These are phyloP conservation scores for Penicillium pancosmium DNA, from an alignment of 495 filamentous ascomycete species.

Conservation along the genomic window DNA sequence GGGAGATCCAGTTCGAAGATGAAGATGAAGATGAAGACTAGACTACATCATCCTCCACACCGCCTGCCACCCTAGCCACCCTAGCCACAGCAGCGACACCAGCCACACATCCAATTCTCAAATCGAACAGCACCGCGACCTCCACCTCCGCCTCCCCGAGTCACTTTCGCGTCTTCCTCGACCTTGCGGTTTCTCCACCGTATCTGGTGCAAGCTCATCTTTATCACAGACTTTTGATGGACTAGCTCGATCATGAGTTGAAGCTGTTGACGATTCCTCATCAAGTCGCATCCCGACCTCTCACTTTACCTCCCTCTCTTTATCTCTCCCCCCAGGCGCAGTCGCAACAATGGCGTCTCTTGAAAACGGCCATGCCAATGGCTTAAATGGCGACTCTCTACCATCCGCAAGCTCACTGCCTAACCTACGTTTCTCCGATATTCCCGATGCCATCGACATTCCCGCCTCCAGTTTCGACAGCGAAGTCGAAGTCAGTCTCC, in stretches of 20 bases:
- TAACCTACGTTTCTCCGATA: constrained; percentile 77
- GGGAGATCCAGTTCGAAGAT: too few relatives aligned
- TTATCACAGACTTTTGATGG: constrained; percentile 11
- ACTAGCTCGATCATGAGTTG: constrained; percentile 41
- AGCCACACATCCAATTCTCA: constrained; percentile 31
- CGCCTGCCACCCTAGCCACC: too few relatives aligned
- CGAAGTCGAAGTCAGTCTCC: constrained; percentile 90
- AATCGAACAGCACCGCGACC: constrained; percentile 11
- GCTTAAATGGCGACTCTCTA: constrained; percentile 38
- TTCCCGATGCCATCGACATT: constrained; percentile 86
- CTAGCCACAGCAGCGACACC: background rate
- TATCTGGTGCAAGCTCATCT: background rate
- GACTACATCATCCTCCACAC: too few relatives aligned
- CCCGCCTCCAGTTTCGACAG: constrained; percentile 79
- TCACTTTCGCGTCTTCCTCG: too few relatives aligned
- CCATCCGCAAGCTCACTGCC: constrained; percentile 24
- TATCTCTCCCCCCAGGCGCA: constrained; percentile 7
- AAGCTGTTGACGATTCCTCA: constrained; percentile 24
- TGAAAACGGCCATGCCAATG: constrained; percentile 59
- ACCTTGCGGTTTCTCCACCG: constrained; percentile 4
- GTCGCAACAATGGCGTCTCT: constrained; percentile 53
- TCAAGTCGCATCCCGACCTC: constrained; percentile 19
- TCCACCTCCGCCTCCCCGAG: too few relatives aligned
- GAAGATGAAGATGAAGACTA: too few relatives aligned
- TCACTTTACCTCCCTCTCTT: constrained; percentile 3